Percentiles rank a stretch among this genome's conserved stretches.
Conservation (phyloP, 192 early-diverging fungal genomes). For the Rhizophagus clarus region DNA sequence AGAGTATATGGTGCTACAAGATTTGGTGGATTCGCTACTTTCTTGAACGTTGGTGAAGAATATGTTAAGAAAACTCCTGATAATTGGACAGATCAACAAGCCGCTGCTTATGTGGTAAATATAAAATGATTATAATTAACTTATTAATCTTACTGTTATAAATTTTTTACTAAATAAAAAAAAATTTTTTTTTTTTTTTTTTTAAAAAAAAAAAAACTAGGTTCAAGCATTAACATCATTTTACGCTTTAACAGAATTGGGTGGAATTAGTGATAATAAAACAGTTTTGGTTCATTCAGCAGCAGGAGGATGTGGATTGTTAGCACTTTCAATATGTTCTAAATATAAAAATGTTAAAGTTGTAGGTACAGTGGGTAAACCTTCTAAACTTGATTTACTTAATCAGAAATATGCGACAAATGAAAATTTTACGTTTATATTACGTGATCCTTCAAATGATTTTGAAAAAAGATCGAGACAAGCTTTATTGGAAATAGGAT, state of each 20-base stretch:
- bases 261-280: not conserved
- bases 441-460: constrained; percentile 12
- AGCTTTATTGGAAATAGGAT: constrained; percentile 7
- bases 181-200: not conserved
- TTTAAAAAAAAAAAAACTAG: not conserved
- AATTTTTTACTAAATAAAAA: too few relatives aligned
- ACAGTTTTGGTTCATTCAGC: constrained; percentile 28
- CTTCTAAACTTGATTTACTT: constrained; percentile 23
- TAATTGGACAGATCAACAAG: constrained; percentile 29
- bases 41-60: not conserved
- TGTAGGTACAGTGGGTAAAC: constrained; percentile 28
- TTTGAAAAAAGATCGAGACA: constrained; percentile 22
- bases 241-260: constrained; percentile 25
- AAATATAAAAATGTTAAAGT: constrained; percentile 15
- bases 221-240: constrained; percentile 30
- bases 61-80: constrained; percentile 22
- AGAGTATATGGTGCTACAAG: constrained; percentile 27
- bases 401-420: constrained; percentile 13
- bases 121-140: not conserved
- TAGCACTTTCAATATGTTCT: constrained; percentile 21
- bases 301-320: constrained; percentile 12
- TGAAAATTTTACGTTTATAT: constrained; percentile 30
- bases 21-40: constrained; percentile 30
- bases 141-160: too few relatives aligned
- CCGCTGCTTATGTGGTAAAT: constrained; percentile 26